Conservation (phyloP, 768 basidiomycete genomes). For the Coprinopsis sp. region DNA sequence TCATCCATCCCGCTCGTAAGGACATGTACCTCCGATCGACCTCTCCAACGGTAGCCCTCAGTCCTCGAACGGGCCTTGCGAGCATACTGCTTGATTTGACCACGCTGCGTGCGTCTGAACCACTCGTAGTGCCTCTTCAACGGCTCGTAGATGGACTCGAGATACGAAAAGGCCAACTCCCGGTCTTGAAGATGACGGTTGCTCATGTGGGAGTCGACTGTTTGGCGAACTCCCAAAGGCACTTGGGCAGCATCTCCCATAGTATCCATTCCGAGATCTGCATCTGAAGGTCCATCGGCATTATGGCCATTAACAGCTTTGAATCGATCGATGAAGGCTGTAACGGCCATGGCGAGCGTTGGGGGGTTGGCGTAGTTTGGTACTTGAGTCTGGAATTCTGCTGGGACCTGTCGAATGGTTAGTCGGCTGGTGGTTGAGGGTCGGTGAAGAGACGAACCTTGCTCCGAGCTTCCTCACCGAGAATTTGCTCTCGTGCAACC, state of each 20-base stretch:
- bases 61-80: conserved; percentile 79
- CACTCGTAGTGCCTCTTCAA: conserved; percentile 92
- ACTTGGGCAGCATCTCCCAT: conserved; percentile 53
- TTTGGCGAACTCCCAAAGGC: conserved; percentile 33
- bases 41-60: conserved; percentile 94
- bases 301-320: conserved; percentile 31
- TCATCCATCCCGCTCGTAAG: conserved; percentile 96
- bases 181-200: conserved; percentile 53
- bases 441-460: conserved; percentile 44
- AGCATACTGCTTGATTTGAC: conserved; percentile 88
- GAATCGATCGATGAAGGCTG: conserved; percentile 80
- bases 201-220: conserved; percentile 14
- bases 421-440: neutral
- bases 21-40: conserved; percentile 79
- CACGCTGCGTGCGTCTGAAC: conserved; percentile 92
- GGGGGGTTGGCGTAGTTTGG: conserved; percentile 95
- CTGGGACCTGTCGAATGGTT: conserved; percentile 56
- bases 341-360: conserved; percentile 90
- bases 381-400: conserved; percentile 89
- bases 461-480: conserved; percentile 95
- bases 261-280: conserved; percentile 63
- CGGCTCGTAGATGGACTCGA: conserved; percentile 76
- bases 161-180: conserved; percentile 58
- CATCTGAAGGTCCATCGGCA: conserved; percentile 47
- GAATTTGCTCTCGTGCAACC: conserved; percentile 94